Base-by-base conservation (phyloP, 192 early-diverging fungal species). In the Entomortierella chlamydospora region DNA sequence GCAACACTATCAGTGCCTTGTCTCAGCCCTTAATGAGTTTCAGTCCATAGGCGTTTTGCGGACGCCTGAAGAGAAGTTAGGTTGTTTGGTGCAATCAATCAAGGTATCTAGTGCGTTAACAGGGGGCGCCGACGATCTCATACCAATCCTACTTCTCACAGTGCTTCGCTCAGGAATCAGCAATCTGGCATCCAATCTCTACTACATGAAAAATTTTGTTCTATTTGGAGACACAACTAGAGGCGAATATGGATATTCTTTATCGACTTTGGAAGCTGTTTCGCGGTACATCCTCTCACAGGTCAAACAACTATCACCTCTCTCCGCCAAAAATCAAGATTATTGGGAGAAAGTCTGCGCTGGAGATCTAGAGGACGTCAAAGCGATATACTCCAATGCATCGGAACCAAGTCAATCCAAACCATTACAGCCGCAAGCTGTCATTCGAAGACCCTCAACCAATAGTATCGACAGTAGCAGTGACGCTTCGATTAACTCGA, bases 171-270 rank as follows among this genome's bases (percentile, higher is more conserved):
- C 83, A 26, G 72, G 70, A 13, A 83, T 85, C 22, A 81, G 83
- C 67, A 85, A 87, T 54, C 61, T 83, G 9, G 64, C 68, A 0
- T 83, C 83, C 5, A 83, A 87, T 62, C 54, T 83, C 9, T 81
- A 72, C 22, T 87, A 87, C 52, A 87, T 87, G 80, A 84, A 85
- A 54, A 83, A 87, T 41, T 87, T 81, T 64, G 64, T 83, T 1
- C 73, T 84, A 23, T 81, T 83, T 31, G 72, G 66, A 28, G 73
- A 87, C 39, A 55, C 83, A 6, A 49, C 68, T 7, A 55, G 64
- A 13, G 86, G 86, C 17, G 61, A 79, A 56, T 84, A 83, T 41
- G 86, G 86, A 6, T 87, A 82, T 49, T 77, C 83, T 11, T 81
- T 87, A 15, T 83, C 79, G n/a, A 85, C 86, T 4, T 50, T 87